Evolutionary conservation across 805 yeast genomes (phyloP).

Genomic region (Metschnikowia kunwiensis): DNA sequence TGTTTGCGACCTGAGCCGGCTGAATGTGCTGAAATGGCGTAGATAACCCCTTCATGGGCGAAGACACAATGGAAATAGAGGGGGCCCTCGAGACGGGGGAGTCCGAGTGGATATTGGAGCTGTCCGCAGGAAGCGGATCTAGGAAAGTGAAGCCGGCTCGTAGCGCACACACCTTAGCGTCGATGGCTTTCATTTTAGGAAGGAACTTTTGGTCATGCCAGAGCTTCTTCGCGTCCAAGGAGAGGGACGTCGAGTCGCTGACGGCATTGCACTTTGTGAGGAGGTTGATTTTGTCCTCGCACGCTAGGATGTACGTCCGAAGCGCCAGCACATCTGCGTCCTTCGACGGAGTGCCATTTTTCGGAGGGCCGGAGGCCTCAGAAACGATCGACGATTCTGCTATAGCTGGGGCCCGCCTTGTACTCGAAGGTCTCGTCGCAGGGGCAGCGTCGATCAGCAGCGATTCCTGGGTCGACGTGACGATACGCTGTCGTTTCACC

Average conservation of each 20-base stretch:
- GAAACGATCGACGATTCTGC: conserved; percentile 4
- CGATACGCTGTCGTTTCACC: conserved; percentile 4
- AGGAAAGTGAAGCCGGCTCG: conserved; percentile 17
- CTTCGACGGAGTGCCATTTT: background rate
- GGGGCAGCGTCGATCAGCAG: background rate
- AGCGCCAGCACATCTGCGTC: conserved; percentile 13
- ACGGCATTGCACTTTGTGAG: conserved; percentile 29
- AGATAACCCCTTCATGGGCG: conserved; percentile 1
- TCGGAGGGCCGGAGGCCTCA: background rate
- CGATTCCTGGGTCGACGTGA: conserved; percentile 7
- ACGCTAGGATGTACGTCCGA: conserved; percentile 24
- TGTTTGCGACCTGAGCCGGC: background rate
- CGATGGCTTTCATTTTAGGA: conserved; percentile 24
- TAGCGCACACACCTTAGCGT: conserved; percentile 11
- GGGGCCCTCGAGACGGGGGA: conserved; percentile 5
- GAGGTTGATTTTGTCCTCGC: conserved; percentile 28
- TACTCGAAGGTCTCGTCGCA: conserved; percentile 3
- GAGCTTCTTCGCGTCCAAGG: conserved; percentile 33
- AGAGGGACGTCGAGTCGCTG: conserved; percentile 37
- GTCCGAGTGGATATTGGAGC: conserved; percentile 12
- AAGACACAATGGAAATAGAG: conserved; percentile 7
- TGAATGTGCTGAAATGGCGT: background rate
- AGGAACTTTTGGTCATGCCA: conserved; percentile 25
- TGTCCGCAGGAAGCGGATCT: conserved; percentile 13
- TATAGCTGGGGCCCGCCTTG: no score